These are phyloP conservation scores for Cnidoscolus chayamansa DNA, from an alignment of 441 rosid genomes.

Conservation along the genomic window DNA sequence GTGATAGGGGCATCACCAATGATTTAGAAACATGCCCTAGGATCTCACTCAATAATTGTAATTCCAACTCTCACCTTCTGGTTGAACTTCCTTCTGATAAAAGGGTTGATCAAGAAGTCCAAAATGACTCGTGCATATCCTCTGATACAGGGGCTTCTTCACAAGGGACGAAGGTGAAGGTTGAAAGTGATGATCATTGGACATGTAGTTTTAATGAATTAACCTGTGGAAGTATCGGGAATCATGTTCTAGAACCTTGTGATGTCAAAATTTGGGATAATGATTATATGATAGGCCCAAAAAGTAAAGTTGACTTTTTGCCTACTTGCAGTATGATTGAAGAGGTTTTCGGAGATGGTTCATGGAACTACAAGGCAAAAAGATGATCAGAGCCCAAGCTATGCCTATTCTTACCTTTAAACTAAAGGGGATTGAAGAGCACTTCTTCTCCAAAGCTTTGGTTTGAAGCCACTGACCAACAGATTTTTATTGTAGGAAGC, in stretches of 20 bases:
- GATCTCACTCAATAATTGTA: slow-evolving; percentile 16
- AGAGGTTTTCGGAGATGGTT: slow-evolving; percentile 48
- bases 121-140: slow-evolving; percentile 40
- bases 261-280: slow-evolving; percentile 40
- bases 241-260: slow-evolving; percentile 29
- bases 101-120: slow-evolving; percentile 25
- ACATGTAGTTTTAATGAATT: slow-evolving; percentile 19
- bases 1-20: slow-evolving; percentile 12
- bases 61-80: slow-evolving; percentile 15
- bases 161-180: slow-evolving; percentile 19
- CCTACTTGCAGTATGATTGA: slow-evolving; percentile 53
- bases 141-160: slow-evolving; percentile 23
- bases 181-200: slow-evolving; percentile 24
- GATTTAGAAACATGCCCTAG: slow-evolving; percentile 18
- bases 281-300: slow-evolving; percentile 30
- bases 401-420: not conserved
- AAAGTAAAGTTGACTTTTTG: slow-evolving; percentile 36
- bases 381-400: slow-evolving; percentile 30
- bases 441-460: not conserved
- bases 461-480: not conserved
- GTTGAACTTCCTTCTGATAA: slow-evolving; percentile 23
- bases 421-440: not conserved
- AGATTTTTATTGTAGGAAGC: not conserved
- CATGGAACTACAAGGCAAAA: slow-evolving; percentile 28
- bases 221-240: slow-evolving; percentile 23